These are phyloP conservation scores for Adenanthera pavonina DNA, from an alignment of 306 rosid genomes.

Conservation along the genomic window DNA sequence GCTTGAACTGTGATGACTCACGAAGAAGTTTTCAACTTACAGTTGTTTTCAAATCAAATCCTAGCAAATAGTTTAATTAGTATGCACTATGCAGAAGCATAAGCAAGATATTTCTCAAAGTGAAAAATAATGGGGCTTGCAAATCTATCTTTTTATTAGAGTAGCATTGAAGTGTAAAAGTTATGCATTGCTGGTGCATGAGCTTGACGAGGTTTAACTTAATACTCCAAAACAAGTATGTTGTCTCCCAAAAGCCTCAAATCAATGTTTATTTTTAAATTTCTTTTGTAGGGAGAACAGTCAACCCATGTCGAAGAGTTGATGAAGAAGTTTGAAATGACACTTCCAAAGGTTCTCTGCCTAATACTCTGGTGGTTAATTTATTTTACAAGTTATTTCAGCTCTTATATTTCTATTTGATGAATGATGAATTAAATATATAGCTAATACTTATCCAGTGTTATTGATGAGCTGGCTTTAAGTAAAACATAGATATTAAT, in stretches of 20 bases:
- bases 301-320: slow-evolving; percentile 70
- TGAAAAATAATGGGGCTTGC: background rate
- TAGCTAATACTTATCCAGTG: slow-evolving; percentile 10
- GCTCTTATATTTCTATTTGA: slow-evolving; percentile 16
- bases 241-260: slow-evolving; percentile 8
- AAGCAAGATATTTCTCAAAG: slow-evolving; percentile 24
- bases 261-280: slow-evolving; percentile 27
- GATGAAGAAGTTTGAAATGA: slow-evolving; percentile 68
- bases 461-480: slow-evolving; percentile 26
- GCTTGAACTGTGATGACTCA: no score
- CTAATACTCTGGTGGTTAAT: slow-evolving; percentile 52
- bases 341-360: slow-evolving; percentile 80
- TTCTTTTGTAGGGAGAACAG: slow-evolving; percentile 60
- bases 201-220: background rate
- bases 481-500: slow-evolving; percentile 11
- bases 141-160: slow-evolving; percentile 21
- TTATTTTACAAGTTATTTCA: no score
- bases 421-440: slow-evolving; percentile 9
- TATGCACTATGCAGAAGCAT: slow-evolving; percentile 17
- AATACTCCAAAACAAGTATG: slow-evolving; percentile 18
- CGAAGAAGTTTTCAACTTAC: no score
- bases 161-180: slow-evolving; percentile 24
- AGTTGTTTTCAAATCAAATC: background rate
- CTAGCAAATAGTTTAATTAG: slow-evolving; percentile 20
- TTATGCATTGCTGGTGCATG: slow-evolving; percentile 8